phyloP scores from a whole-genome alignment of 345 rosid genomes.

The Isatis tinctoria region DNA sequence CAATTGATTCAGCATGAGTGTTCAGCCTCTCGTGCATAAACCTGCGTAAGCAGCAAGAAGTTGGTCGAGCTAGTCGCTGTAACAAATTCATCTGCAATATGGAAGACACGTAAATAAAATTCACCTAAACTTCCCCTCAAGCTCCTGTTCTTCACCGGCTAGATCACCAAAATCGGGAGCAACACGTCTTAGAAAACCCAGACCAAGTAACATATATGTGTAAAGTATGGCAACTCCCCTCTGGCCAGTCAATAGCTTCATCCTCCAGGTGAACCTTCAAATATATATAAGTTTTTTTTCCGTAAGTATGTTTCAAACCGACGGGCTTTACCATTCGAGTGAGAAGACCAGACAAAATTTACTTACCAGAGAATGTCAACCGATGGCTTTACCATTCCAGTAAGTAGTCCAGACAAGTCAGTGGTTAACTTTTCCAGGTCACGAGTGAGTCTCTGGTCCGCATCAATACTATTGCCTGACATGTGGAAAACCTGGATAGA shows the following conservation, averaged over 20 bases:
- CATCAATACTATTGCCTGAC: slow-evolving; percentile 86
- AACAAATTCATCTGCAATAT: slow-evolving; percentile 13
- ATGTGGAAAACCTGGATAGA: slow-evolving; percentile 71
- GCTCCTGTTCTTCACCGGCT: slow-evolving; percentile 77
- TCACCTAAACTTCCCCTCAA: slow-evolving; percentile 96
- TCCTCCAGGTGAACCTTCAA: slow-evolving; percentile 98
- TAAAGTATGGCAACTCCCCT: slow-evolving; percentile 95
- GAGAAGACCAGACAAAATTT: background rate
- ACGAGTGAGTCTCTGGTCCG: slow-evolving; percentile 92
- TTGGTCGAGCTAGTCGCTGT: slow-evolving; percentile 10
- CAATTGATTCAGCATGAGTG: slow-evolving; percentile 97
- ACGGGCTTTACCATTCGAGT: no score
- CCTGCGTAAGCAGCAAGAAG: slow-evolving; percentile 40
- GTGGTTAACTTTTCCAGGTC: slow-evolving; percentile 87
- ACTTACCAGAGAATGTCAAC: slow-evolving; percentile 95
- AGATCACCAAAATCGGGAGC: slow-evolving; percentile 96
- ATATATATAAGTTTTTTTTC: background rate
- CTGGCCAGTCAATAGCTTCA: slow-evolving; percentile 90
- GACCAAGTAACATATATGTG: slow-evolving; percentile 90
- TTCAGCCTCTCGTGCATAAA: slow-evolving; percentile 99
- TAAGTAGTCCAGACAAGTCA: slow-evolving; percentile 84
- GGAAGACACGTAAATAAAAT: background rate
- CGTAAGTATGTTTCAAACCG: background rate
- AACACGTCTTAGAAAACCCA: slow-evolving; percentile 82
- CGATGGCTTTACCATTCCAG: slow-evolving; percentile 99